Percentiles rank a stretch among this genome's conserved stretches.
Evolutionary conservation across 1,284 basidiomycete genomes (phyloP).

Genomic region (Fomitopsis betulina): DNA sequence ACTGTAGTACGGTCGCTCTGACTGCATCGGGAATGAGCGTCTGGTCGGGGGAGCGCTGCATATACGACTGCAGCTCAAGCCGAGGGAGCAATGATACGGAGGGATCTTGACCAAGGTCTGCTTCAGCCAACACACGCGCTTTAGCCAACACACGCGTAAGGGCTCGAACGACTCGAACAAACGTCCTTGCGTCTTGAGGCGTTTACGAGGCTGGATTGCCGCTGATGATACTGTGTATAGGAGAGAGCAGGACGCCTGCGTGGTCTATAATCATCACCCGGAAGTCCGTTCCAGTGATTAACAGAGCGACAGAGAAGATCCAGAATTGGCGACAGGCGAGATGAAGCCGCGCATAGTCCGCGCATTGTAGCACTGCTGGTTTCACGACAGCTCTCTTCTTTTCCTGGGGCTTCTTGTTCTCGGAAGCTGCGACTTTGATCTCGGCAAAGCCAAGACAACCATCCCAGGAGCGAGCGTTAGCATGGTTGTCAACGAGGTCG

Average conservation of each 20-base stretch:
- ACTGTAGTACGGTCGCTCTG: too few relatives aligned
- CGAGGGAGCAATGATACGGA: slow-evolving; percentile 5
- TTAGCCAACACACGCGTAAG: not conserved
- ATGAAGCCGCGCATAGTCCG: too few relatives aligned
- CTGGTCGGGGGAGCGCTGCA: too few relatives aligned
- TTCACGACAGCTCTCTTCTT: too few relatives aligned
- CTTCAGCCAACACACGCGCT: not conserved
- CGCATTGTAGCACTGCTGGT: too few relatives aligned
- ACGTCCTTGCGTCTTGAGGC: not conserved
- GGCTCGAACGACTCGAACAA: slow-evolving; percentile 4
- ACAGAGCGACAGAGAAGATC: slow-evolving; percentile 17
- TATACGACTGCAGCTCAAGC: not conserved
- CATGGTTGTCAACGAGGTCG: too few relatives aligned
- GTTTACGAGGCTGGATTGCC: too few relatives aligned
- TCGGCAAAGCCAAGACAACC: too few relatives aligned
- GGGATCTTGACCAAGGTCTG: slow-evolving; percentile 8
- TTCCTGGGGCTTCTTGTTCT: too few relatives aligned
- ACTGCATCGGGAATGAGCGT: too few relatives aligned
- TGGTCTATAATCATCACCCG: slow-evolving; percentile 17
- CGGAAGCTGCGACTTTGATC: too few relatives aligned
- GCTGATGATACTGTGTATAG: not conserved
- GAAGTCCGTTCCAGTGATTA: slow-evolving; percentile 17
- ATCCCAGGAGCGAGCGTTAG: too few relatives aligned
- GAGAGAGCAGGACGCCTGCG: slow-evolving; percentile 14
- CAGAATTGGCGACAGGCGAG: slow-evolving; percentile 16